These are phyloP conservation scores for Aspergillus felis DNA, from an alignment of 2,329 filamentous ascomycete species.

Conservation along the genomic window DNA sequence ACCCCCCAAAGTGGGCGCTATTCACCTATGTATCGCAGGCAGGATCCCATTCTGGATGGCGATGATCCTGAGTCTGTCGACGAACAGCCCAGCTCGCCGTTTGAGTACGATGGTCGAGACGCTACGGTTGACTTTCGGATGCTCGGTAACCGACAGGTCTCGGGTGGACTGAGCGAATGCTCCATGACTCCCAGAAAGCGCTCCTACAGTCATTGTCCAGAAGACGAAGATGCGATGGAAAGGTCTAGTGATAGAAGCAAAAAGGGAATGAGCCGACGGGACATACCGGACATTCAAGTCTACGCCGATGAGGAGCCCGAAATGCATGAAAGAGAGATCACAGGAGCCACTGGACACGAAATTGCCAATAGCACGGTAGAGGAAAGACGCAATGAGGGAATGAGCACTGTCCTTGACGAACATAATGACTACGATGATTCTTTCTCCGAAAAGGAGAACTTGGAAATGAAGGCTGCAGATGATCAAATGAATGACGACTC, in stretches of 20 bases:
- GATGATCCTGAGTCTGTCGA: slow-evolving; percentile 20
- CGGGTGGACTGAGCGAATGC: slow-evolving; percentile 7
- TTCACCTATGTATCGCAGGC: slow-evolving; percentile 15
- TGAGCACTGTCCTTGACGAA: slow-evolving; percentile 39
- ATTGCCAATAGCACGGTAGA: slow-evolving; percentile 36
- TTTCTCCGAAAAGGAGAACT: slow-evolving; percentile 19
- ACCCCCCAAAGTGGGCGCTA: slow-evolving; percentile 9
- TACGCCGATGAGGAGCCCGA: slow-evolving; percentile 26
- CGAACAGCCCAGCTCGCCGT: slow-evolving; percentile 35
- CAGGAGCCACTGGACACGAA: slow-evolving; percentile 11
- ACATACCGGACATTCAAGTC: slow-evolving; percentile 21
- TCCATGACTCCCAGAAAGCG: slow-evolving; percentile 20
- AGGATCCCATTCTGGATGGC: slow-evolving; percentile 14
- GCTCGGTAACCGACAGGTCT: slow-evolving; percentile 12
- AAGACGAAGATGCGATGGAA: slow-evolving; percentile 7
- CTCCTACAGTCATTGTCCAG: slow-evolving; percentile 19
- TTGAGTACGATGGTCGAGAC: slow-evolving; percentile 30
- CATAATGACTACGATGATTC: slow-evolving; percentile 14
- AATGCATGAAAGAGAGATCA: slow-evolving; percentile 15
- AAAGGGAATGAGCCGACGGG: slow-evolving; percentile 22
- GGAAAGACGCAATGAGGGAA: slow-evolving; percentile 38
- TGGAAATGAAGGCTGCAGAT: slow-evolving; percentile 20
- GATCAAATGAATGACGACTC: slow-evolving; percentile 28
- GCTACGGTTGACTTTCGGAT: slow-evolving; percentile 31
- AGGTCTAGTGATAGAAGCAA: slow-evolving; percentile 21